Base-by-base conservation (phyloP, 1,284 basidiomycete species). In the Singerocomus inundabilis region DNA sequence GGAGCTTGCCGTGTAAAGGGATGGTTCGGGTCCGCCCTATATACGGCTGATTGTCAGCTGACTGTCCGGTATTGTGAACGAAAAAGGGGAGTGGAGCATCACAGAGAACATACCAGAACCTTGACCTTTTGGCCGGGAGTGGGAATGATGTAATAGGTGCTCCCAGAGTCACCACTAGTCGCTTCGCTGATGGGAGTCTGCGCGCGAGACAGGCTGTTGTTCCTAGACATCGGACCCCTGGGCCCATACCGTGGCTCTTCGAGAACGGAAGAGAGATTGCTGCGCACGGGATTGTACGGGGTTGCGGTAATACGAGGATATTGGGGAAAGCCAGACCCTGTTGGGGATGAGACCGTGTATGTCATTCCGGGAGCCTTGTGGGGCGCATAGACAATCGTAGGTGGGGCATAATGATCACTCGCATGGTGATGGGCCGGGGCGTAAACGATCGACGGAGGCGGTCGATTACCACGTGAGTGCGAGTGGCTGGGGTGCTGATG, bases 71-170 rank as follows among this genome's bases (percentile, higher is more conserved):
- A 48, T 43, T 46, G 49, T 53, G 35, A 40, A 48, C 28, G 25
- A n/a, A n/a, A n/a, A 37, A 9, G 32, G 44, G 36, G 18, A 28
- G 16, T 3, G 37, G 28, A 31, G 38, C 44, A 37, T 44, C 42
- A 42, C 24, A 24, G 33, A 12, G 24, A 15, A 80, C 85, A 74
- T 67, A 87, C 85, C 59, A 88, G 74, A 55, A 85, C 76, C 60
- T 82, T 82, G 49, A 85, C 77, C 58, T 85, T 88, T 63, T 85
- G 83, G 18, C 81, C 82, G 10, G 78, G 76, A 12, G 76, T 74
- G 6, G 84, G 82, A 28, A 85, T 72, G 55, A 87, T 79, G 63
- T 86, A 87, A 70, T 87, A 88, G 6, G 85, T 87, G 61, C 82
- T 80, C 16, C 77, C 82, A 10, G 82, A 83, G 34, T 76, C 77